These are phyloP conservation scores for Lagenaria siceraria DNA, from an alignment of 306 rosid species.

Conservation along the genomic window DNA sequence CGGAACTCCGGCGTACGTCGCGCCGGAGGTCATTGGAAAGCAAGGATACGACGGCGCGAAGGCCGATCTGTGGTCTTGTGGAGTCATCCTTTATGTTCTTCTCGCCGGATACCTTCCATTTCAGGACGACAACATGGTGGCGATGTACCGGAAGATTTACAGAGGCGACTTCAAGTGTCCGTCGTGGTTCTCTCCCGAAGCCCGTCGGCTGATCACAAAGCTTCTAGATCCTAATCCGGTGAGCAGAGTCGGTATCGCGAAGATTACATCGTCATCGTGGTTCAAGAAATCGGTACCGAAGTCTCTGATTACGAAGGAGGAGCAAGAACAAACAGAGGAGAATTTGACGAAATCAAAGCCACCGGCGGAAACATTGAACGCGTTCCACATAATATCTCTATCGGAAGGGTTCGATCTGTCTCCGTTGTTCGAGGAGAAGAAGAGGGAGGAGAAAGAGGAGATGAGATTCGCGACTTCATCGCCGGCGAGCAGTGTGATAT, in stretches of 20 bases:
- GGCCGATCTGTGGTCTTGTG: conserved; percentile 17
- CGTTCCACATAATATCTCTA: conserved; percentile 58
- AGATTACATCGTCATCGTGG: conserved; percentile 60
- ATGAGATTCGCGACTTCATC: conserved; percentile 49
- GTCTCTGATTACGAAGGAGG: conserved; percentile 12
- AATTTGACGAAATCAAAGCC: conserved; percentile 11
- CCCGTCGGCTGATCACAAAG: conserved; percentile 48
- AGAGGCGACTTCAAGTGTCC: conserved; percentile 87
- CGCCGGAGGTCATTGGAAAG: conserved; percentile 16
- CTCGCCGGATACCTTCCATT: conserved; percentile 77
- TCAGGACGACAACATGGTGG: conserved; percentile 66
- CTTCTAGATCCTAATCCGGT: conserved; percentile 76
- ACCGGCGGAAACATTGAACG: conserved; percentile 46
- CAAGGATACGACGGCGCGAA: conserved; percentile 14
- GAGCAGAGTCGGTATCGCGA: conserved; percentile 33
- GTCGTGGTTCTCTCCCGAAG: conserved; percentile 74
- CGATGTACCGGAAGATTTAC: conserved; percentile 75
- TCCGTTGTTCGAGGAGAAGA: conserved; percentile 53
- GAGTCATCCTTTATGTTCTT: conserved; percentile 11
- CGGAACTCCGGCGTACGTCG: conserved; percentile 15
- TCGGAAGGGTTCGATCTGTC: conserved; percentile 64
- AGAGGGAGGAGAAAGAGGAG: conserved; percentile 50
- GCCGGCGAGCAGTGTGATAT: conserved; percentile 56
- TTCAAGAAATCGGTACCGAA: conserved; percentile 56
- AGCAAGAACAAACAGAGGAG: conserved; percentile 21